A percentile compares a stretch with the other conserved stretches of the same genome.
Conservation (phyloP, 805 yeast genomes). For the Ascoidea asiatica region DNA sequence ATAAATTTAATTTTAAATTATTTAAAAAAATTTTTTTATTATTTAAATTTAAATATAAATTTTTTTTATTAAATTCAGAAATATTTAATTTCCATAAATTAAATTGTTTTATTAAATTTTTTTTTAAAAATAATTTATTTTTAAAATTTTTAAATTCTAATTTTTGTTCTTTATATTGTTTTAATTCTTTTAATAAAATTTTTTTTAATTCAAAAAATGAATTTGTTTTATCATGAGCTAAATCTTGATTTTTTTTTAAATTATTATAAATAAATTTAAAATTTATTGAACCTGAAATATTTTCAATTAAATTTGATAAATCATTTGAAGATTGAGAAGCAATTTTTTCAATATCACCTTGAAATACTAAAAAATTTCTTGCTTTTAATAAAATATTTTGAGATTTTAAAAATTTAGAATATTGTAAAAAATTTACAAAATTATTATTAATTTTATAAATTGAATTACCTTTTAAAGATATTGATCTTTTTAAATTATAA, state of each 20-base stretch:
- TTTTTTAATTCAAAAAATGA: conserved; percentile 56
- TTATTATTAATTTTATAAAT: conserved; percentile 54
- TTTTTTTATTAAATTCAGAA: conserved; percentile 26
- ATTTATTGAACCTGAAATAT: conserved; percentile 71
- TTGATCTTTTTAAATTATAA: conserved; percentile 49
- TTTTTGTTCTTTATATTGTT: conserved; percentile 65
- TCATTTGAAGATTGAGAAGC: conserved; percentile 79
- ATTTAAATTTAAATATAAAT: conserved; percentile 14
- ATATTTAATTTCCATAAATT: conserved; percentile 57
- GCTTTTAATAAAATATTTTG: conserved; percentile 84
- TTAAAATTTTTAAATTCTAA: conserved; percentile 59
- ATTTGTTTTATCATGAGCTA: conserved; percentile 50
- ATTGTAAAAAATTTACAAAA: conserved; percentile 48
- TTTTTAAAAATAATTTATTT: conserved; percentile 34
- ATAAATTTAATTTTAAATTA: conserved; percentile 20
- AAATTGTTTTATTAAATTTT: conserved; percentile 29
- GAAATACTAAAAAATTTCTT: conserved; percentile 84
- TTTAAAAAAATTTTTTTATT: conserved; percentile 13
- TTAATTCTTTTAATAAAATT: conserved; percentile 57
- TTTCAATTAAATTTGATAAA: conserved; percentile 62
- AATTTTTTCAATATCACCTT: conserved; percentile 91
- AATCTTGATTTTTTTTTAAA: conserved; percentile 49
- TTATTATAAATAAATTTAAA: conserved; percentile 51
- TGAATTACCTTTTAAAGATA: conserved; percentile 44
- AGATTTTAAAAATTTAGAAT: conserved; percentile 47